Conservation (phyloP, 306 rosid species). For the Vigna radiata region DNA sequence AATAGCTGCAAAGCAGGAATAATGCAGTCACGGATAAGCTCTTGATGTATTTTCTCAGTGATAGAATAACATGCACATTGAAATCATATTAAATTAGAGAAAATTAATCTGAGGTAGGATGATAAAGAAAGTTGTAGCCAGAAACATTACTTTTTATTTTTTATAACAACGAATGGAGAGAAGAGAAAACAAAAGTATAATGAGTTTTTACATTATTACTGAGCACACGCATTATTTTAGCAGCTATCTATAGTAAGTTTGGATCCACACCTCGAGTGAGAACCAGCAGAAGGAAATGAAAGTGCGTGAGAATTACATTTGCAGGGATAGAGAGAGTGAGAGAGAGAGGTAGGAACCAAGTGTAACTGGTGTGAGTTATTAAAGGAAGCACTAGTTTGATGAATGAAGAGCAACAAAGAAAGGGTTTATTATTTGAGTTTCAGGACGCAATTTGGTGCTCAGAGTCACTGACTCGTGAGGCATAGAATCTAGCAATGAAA, state of each 20-base stretch:
- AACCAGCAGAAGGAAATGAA: conserved; percentile 23
- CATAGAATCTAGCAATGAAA: conserved; percentile 83
- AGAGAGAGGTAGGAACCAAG: conserved; percentile 18
- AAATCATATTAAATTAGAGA: background rate
- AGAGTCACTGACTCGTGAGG: conserved; percentile 58
- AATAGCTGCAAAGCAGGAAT: background rate
- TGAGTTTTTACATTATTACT: conserved; percentile 51
- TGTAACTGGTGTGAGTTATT: conserved; percentile 34
- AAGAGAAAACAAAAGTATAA: conserved; percentile 32
- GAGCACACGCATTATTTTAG: conserved; percentile 43
- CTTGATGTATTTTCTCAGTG: background rate
- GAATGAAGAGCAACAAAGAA: conserved; percentile 22
- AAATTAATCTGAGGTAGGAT: background rate
- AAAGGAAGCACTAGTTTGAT: conserved; percentile 8
- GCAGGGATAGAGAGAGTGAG: background rate
- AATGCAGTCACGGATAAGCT: background rate
- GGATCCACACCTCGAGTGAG: conserved; percentile 38
- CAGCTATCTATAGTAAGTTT: conserved; percentile 33
- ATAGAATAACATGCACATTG: background rate
- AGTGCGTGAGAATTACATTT: conserved; percentile 13
- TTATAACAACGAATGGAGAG: conserved; percentile 1
- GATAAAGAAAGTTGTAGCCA: background rate
- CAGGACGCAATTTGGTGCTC: conserved; percentile 59
- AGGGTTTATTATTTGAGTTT: background rate
- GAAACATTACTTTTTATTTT: background rate